Percentiles rank a stretch among this genome's conserved stretches.
Conservation (phyloP, 257 asterid species). For the Coffea canephora region DNA sequence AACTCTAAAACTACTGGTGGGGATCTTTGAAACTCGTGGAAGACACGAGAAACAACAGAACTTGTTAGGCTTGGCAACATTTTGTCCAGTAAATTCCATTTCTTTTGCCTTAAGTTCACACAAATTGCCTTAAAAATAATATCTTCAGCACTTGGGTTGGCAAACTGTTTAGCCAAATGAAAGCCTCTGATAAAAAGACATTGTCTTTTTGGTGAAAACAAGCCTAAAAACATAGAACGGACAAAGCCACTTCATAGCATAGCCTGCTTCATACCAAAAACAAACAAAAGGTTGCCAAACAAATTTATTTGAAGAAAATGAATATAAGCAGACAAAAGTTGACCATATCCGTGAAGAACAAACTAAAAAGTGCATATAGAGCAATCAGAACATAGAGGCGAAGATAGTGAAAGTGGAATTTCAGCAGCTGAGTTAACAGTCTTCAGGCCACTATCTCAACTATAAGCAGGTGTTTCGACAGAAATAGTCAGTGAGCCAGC, state of each 20-base stretch:
- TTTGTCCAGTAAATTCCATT: conserved; percentile 68
- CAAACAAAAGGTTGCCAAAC: not conserved
- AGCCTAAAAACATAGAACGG: conserved; percentile 57
- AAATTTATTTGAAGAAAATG: not conserved
- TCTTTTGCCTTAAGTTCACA: conserved; percentile 63
- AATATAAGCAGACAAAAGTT: not conserved
- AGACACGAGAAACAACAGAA: conserved; percentile 47
- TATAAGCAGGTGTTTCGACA: not conserved
- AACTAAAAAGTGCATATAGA: not conserved
- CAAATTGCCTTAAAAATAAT: conserved; percentile 59
- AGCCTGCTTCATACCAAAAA: conserved; percentile 4
- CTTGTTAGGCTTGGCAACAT: conserved; percentile 40
- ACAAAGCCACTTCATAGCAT: conserved; percentile 18
- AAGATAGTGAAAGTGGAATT: not conserved
- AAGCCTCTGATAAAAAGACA: conserved; percentile 45
- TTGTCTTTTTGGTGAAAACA: conserved; percentile 40
- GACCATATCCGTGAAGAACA: not conserved
- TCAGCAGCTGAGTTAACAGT: not conserved
- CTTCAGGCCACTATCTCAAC: not conserved
- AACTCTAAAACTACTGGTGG: conserved; percentile 50
- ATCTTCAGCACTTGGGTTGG: conserved; percentile 55
- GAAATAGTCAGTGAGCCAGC: not conserved
- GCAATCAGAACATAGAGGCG: not conserved
- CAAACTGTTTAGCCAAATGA: conserved; percentile 48
- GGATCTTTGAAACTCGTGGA: conserved; percentile 53